Evolutionary conservation across 176 grass and related monocot genomes (phyloP).

Genomic region (Bromus sterilis): DNA sequence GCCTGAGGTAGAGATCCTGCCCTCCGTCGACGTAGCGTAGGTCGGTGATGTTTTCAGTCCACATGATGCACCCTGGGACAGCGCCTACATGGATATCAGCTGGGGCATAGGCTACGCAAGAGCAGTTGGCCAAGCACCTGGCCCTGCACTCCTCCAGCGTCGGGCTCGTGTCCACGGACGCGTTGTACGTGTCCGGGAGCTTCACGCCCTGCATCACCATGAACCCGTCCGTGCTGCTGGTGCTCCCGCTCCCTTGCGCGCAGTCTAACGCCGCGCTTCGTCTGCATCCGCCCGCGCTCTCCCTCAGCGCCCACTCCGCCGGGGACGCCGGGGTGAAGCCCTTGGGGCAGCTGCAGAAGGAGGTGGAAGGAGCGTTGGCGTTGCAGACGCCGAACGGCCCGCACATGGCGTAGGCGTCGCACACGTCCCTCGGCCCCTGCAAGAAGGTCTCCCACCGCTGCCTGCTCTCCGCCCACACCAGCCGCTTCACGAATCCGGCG

Average conservation of each 20-base stretch:
- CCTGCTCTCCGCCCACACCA: not conserved
- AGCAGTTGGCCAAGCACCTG: constrained; percentile 44
- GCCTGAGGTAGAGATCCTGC: constrained; percentile 14
- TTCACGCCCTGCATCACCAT: constrained; percentile 32
- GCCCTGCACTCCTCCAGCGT: constrained; percentile 31
- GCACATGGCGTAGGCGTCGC: not conserved
- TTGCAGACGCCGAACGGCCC: constrained; percentile 27
- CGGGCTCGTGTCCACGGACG: not conserved
- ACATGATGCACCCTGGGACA: constrained; percentile 21
- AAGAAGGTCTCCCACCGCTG: not conserved
- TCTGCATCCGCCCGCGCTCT: constrained; percentile 24
- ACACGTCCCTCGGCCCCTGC: not conserved
- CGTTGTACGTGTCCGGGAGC: constrained; percentile 49
- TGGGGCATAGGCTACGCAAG: constrained; percentile 46
- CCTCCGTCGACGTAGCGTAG: constrained; percentile 28
- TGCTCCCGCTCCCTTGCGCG: not conserved
- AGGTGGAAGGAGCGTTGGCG: constrained; percentile 4
- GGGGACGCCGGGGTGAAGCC: constrained; percentile 39
- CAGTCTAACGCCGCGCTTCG: constrained; percentile 23
- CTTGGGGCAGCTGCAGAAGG: constrained; percentile 29
- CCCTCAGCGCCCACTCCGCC: constrained; percentile 25
- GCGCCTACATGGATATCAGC: constrained; percentile 15
- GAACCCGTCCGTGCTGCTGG: constrained; percentile 35
- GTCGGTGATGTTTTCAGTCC: not conserved
- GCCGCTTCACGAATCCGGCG: not conserved